Evolutionary conservation across 1,284 basidiomycete species (phyloP).

Genomic region (Pyrrhoderma noxium): DNA sequence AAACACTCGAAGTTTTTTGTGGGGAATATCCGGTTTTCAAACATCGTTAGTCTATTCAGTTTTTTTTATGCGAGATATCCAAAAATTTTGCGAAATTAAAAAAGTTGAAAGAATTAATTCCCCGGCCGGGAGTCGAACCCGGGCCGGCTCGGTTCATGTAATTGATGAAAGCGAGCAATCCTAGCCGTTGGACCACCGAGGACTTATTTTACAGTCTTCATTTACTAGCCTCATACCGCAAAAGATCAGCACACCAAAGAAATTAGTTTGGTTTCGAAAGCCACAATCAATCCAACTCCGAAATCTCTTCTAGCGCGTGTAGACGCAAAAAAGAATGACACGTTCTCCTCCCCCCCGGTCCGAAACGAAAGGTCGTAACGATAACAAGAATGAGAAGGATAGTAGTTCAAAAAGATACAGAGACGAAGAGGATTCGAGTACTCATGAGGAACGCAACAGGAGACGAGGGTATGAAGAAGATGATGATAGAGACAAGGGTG

Average conservation of each 20-base stretch:
- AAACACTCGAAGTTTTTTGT: no score
- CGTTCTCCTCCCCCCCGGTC: no score
- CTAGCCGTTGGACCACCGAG: conserved; percentile 19
- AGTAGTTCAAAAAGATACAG: neutral
- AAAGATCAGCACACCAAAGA: neutral
- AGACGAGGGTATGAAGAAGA: neutral
- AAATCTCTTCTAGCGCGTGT: neutral
- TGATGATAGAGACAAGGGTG: neutral
- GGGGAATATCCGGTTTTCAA: no score
- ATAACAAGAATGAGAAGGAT: neutral
- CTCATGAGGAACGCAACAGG: neutral
- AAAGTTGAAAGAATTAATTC: conserved; percentile 6
- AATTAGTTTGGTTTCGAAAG: no score
- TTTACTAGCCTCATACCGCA: neutral
- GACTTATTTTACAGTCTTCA: neutral
- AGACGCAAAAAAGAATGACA: no score
- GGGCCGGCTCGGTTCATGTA: conserved; percentile 11
- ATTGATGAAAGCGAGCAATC: conserved; percentile 16
- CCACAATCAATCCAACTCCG: no score
- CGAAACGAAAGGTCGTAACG: no score
- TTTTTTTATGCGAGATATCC: no score
- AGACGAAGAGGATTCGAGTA: neutral
- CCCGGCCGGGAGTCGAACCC: conserved; percentile 25
- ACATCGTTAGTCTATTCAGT: no score
- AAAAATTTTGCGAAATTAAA: no score